Conservation (phyloP, 495 filamentous ascomycete species). For the Daldinia concentrica region DNA sequence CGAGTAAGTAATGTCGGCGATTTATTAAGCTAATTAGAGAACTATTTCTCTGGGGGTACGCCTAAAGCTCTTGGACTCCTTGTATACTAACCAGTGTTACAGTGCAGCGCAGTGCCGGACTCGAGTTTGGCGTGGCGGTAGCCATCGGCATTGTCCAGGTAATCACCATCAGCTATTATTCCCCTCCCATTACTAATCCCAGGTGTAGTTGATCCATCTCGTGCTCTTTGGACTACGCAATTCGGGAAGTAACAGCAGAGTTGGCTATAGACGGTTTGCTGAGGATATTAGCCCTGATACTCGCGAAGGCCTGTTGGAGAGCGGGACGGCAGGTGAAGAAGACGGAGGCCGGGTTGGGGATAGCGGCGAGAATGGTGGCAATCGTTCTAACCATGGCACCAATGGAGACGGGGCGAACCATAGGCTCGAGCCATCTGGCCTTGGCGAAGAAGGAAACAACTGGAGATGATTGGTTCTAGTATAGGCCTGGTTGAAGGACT, state of each 20-base stretch:
- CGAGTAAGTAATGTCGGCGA: neutral
- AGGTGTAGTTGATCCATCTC: conserved; percentile 31
- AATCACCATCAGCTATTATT: neutral
- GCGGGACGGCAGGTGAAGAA: conserved; percentile 18
- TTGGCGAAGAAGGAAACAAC: conserved; percentile 29
- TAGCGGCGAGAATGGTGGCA: conserved; percentile 2
- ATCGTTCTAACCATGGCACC: conserved; percentile 12
- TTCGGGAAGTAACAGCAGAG: conserved; percentile 8
- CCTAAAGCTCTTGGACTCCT: neutral
- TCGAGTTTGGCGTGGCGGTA: conserved; percentile 41
- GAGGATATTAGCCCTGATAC: conserved; percentile 12
- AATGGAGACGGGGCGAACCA: conserved; percentile 20
- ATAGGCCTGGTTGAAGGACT: neutral
- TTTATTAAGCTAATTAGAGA: neutral
- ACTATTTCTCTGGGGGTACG: neutral
- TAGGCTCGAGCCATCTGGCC: conserved; percentile 38
- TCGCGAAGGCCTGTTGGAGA: conserved; percentile 30
- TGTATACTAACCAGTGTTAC: neutral
- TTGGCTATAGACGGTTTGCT: conserved; percentile 15
- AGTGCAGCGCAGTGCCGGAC: conserved; percentile 39
- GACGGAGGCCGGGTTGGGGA: neutral
- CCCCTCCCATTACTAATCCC: neutral
- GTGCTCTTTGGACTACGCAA: conserved; percentile 29
- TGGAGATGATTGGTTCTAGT: conserved; percentile 16
- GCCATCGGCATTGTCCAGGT: conserved; percentile 49